phyloP scores from a whole-genome alignment of 345 rosid genomes.

The Lagerstroemia speciosa region DNA sequence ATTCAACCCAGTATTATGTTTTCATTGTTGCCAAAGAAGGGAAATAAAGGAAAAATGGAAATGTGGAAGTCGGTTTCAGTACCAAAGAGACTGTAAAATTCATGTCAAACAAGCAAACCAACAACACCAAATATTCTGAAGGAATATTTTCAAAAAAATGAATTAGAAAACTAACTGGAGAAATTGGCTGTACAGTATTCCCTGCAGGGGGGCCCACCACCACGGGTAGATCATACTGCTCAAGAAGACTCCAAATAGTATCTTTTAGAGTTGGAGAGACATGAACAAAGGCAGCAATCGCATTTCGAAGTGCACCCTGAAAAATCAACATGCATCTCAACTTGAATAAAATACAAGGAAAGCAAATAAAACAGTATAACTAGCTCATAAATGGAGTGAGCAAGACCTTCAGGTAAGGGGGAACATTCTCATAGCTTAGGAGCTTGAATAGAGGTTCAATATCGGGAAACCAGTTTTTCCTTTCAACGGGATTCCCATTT shows the following conservation, averaged over 20 bases:
- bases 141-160: neutral
- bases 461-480: conserved; percentile 86
- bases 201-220: conserved; percentile 57
- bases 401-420: conserved; percentile 78
- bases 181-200: conserved; percentile 38
- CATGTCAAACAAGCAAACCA: neutral
- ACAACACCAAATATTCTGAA: neutral
- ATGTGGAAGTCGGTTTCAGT: neutral
- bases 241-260: conserved; percentile 77
- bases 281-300: conserved; percentile 58
- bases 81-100: neutral
- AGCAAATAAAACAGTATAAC: neutral
- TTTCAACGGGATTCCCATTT: conserved; percentile 74
- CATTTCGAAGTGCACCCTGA: conserved; percentile 90
- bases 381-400: conserved; percentile 8
- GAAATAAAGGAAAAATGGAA: neutral
- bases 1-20: neutral
- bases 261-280: conserved; percentile 73
- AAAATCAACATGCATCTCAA: neutral
- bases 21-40: neutral
- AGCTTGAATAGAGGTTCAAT: conserved; percentile 93
- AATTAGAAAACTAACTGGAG: conserved; percentile 49
- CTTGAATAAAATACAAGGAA: neutral
- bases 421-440: conserved; percentile 90
- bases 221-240: conserved; percentile 91